A percentile compares a stretch with the other conserved stretches of the same genome.
Conservation (phyloP, 1,284 basidiomycete genomes). For the Bjerkandera adusta region DNA sequence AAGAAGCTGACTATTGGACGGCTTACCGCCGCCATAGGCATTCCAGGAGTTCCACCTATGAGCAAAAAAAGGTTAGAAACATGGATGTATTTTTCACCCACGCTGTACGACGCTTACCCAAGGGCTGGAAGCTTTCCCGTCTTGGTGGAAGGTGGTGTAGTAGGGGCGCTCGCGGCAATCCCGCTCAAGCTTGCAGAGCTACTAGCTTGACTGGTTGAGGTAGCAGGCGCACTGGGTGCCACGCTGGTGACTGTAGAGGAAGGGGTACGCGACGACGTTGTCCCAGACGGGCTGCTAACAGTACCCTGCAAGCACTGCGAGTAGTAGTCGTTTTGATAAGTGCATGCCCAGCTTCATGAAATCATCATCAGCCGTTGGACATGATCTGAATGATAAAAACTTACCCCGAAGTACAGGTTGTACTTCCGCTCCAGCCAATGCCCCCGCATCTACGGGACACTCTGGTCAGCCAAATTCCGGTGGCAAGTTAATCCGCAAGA, state of each 20-base stretch:
- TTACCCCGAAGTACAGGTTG: slow-evolving; percentile 32
- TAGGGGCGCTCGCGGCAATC: slow-evolving; percentile 26
- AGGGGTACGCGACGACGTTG: slow-evolving; percentile 14
- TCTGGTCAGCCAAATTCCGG: not conserved
- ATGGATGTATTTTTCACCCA: not conserved
- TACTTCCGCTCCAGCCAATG: slow-evolving; percentile 30
- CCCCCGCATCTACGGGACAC: slow-evolving; percentile 29
- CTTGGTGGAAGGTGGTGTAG: slow-evolving; percentile 28
- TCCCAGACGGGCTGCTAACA: slow-evolving; percentile 11
- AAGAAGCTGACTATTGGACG: not conserved
- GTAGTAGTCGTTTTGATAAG: slow-evolving; percentile 31
- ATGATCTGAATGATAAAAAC: not conserved
- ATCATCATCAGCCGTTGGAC: not conserved
- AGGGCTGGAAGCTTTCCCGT: slow-evolving; percentile 36
- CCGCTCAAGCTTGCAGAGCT: slow-evolving; percentile 1
- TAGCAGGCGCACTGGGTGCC: slow-evolving; percentile 11
- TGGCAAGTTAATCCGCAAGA: not conserved
- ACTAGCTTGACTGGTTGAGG: not conserved
- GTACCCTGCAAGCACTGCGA: slow-evolving; percentile 35
- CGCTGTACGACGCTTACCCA: slow-evolving; percentile 24
- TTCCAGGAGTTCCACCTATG: slow-evolving; percentile 55
- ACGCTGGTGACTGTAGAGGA: slow-evolving; percentile 13
- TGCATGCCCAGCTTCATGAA: slow-evolving; percentile 29
- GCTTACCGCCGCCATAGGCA: slow-evolving; percentile 44
- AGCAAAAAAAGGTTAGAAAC: not conserved